These are phyloP conservation scores for Claviceps paspali DNA, from an alignment of 2,329 filamentous ascomycete genomes.

Conservation along the genomic window DNA sequence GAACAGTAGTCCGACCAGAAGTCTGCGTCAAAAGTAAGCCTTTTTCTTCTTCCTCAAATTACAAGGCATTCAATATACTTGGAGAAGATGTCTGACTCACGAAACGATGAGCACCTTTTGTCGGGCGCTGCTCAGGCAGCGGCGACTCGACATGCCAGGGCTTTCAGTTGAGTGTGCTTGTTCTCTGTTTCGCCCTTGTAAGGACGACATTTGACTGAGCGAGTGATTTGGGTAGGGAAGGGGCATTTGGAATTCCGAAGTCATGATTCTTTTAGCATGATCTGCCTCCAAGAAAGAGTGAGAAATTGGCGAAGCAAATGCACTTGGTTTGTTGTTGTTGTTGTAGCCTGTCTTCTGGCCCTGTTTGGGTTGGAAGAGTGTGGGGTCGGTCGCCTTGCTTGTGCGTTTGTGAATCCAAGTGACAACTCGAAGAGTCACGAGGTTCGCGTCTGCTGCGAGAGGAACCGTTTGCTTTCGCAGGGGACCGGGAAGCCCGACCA, in stretches of 20 bases:
- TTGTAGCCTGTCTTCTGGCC: background rate
- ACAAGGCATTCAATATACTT: too few species aligned
- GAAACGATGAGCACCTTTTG: constrained; percentile 20
- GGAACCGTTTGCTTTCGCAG: background rate
- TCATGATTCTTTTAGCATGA: constrained; percentile 9
- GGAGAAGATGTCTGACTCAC: constrained; percentile 10
- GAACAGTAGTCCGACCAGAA: constrained; percentile 38
- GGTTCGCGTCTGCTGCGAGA: background rate
- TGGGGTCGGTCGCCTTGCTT: background rate
- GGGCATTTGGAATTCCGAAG: constrained; percentile 14
- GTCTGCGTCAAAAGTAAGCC: constrained; percentile 16
- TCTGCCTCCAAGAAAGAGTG: background rate
- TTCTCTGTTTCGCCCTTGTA: constrained; percentile 4
- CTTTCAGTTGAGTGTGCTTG: background rate
- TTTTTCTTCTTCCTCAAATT: too few species aligned
- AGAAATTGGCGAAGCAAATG: constrained; percentile 1
- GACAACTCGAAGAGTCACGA: background rate
- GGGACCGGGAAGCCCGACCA: background rate
- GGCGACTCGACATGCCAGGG: background rate
- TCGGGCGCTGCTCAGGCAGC: constrained; percentile 8
- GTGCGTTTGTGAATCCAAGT: constrained; percentile 3
- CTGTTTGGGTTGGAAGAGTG: background rate
- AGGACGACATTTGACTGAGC: constrained; percentile 15
- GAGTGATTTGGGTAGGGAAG: constrained; percentile 20
- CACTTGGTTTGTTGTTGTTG: constrained; percentile 1